Evolutionary conservation across 139 green algal genomes (phyloP).

Genomic region (Monoraphidium neglectum): DNA sequence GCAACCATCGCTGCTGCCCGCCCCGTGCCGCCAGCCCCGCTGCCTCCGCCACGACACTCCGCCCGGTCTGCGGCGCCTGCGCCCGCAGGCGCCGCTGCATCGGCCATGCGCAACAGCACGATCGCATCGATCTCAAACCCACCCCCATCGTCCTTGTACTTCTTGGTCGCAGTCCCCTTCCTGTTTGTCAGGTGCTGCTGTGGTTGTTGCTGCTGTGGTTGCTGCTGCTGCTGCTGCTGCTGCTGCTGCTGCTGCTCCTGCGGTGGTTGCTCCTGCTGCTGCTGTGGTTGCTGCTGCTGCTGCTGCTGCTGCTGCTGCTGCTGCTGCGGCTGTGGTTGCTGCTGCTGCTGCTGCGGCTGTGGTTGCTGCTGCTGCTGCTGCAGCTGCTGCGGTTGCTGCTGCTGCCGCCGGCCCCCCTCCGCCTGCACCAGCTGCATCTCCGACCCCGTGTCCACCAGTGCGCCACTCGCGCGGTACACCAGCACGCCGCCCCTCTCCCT

Average conservation of each 20-base stretch:
- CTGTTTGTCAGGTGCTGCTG: no score
- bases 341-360: neutral
- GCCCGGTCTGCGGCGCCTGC: no score
- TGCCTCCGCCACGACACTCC: no score
- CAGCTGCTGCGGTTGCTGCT: neutral
- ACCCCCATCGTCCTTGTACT: no score
- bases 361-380: slow-evolving; percentile 4
- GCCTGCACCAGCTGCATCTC: slow-evolving; percentile 20
- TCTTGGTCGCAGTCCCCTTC: no score
- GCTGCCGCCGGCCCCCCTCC: neutral
- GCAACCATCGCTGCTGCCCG: no score
- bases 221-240: slow-evolving; percentile 1
- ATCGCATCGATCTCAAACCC: no score
- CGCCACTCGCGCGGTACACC: slow-evolving; percentile 37
- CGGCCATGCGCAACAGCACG: no score
- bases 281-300: neutral
- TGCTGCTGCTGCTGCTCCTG: slow-evolving; percentile 14
- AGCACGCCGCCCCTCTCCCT: slow-evolving; percentile 27
- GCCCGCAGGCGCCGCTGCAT: no score
- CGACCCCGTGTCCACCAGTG: slow-evolving; percentile 47
- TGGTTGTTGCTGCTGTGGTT: neutral
- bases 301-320: neutral
- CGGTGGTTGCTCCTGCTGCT: neutral
- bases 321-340: neutral
- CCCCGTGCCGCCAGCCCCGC: no score